phyloP scores from a whole-genome alignment of 2,329 filamentous ascomycete genomes.

The Ascochyta fabae region DNA sequence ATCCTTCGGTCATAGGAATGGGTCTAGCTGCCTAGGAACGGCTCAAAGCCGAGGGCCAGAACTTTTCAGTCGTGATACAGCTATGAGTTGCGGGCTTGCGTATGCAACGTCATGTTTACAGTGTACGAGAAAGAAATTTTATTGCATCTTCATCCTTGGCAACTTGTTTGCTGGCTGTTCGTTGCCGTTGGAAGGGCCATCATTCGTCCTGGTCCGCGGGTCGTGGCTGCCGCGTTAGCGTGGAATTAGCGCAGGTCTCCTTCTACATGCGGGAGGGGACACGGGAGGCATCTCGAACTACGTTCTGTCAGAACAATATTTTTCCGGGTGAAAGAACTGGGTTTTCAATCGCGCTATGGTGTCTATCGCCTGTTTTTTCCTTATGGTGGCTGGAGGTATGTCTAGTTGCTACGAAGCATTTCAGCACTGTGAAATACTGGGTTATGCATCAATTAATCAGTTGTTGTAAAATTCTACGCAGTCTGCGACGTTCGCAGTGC shows the following conservation, averaged over 20 bases:
- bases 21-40: background rate
- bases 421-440: no score
- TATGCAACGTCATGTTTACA: no score
- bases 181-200: background rate
- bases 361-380: no score
- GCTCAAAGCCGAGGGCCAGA: background rate
- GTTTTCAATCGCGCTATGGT: no score
- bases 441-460: no score
- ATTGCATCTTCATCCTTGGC: no score
- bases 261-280: background rate
- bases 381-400: no score
- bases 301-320: background rate
- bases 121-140: no score
- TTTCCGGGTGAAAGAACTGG: background rate
- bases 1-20: background rate
- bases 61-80: background rate
- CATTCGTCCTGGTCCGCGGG: background rate
- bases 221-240: background rate
- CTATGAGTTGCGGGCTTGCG: background rate
- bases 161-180: background rate
- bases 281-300: background rate
- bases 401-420: no score
- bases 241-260: background rate
- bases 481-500: no score
- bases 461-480: no score